Percentiles rank a stretch among this genome's conserved stretches.
phyloP scores from a whole-genome alignment of 495 filamentous ascomycete species.

The Penicillium simplicissimum region DNA sequence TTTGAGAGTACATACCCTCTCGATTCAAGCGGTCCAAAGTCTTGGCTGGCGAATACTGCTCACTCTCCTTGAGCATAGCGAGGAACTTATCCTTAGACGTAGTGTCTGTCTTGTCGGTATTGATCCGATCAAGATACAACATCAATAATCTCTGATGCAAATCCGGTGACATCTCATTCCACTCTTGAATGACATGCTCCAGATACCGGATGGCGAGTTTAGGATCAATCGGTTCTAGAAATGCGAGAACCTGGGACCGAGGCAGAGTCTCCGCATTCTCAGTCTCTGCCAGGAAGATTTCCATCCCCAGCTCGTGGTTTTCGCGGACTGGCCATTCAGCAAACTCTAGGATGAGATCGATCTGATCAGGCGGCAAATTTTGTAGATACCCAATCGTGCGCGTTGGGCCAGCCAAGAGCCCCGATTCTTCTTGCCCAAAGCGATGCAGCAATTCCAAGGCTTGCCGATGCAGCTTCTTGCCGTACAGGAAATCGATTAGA shows the following conservation, averaged over 20 bases:
- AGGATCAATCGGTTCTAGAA: conserved; percentile 66
- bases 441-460: conserved; percentile 79
- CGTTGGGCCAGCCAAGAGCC: conserved; percentile 60
- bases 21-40: conserved; percentile 73
- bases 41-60: conserved; percentile 75
- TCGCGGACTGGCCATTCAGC: conserved; percentile 79
- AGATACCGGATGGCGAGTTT: conserved; percentile 79
- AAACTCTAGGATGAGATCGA: conserved; percentile 90
- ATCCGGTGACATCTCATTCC: conserved; percentile 79
- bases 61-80: conserved; percentile 71
- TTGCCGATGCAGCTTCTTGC: conserved; percentile 88
- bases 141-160: conserved; percentile 83
- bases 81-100: conserved; percentile 66
- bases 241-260: conserved; percentile 70
- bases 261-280: conserved; percentile 93
- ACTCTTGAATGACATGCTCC: conserved; percentile 86
- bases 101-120: conserved; percentile 51
- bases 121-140: conserved; percentile 64
- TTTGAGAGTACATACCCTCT: conserved; percentile 58
- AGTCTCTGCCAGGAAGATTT: conserved; percentile 89
- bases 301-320: conserved; percentile 82
- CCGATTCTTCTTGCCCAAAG: conserved; percentile 74
- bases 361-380: conserved; percentile 79
- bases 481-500: conserved; percentile 93
- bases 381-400: conserved; percentile 90